Evolutionary conservation across 1,139 yeast genomes (phyloP).

Genomic region (Taphrina flavorubra): DNA sequence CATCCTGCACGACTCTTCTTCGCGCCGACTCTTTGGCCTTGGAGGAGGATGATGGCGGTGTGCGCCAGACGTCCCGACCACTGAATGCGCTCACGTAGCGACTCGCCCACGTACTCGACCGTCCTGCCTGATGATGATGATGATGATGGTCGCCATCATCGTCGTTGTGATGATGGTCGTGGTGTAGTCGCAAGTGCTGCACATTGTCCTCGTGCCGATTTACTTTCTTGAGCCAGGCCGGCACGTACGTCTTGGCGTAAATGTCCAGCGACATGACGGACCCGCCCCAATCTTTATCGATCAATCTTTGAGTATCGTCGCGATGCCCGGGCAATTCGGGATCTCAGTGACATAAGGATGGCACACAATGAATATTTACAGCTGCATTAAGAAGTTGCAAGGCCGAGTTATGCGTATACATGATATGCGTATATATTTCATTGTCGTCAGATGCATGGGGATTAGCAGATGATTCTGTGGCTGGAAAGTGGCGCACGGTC

Average conservation of each 20-base stretch:
- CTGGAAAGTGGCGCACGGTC: no score
- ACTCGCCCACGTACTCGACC: conserved; percentile 1
- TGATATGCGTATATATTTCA: no score
- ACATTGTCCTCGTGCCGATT: conserved; percentile 32
- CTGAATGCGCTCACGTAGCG: conserved; percentile 41
- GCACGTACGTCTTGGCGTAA: conserved; percentile 42
- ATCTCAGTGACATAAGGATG: no score
- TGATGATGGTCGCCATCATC: not conserved
- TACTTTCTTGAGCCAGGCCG: conserved; percentile 44
- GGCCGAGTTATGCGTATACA: no score
- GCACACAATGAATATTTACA: no score
- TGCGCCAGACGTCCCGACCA: conserved; percentile 34
- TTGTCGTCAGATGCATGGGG: no score
- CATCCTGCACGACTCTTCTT: not conserved
- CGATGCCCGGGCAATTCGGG: no score
- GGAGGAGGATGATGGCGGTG: not conserved
- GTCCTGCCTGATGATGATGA: not conserved
- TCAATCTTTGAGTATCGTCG: not conserved
- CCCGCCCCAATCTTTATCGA: not conserved
- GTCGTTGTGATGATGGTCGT: no score
- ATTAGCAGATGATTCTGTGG: no score
- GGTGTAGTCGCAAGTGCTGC: not conserved
- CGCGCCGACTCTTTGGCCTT: no score
- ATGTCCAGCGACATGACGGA: conserved; percentile 35
- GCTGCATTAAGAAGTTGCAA: no score